Conservation (phyloP, 192 early-diverging fungal genomes). For the Backusella tuberculispora region DNA sequence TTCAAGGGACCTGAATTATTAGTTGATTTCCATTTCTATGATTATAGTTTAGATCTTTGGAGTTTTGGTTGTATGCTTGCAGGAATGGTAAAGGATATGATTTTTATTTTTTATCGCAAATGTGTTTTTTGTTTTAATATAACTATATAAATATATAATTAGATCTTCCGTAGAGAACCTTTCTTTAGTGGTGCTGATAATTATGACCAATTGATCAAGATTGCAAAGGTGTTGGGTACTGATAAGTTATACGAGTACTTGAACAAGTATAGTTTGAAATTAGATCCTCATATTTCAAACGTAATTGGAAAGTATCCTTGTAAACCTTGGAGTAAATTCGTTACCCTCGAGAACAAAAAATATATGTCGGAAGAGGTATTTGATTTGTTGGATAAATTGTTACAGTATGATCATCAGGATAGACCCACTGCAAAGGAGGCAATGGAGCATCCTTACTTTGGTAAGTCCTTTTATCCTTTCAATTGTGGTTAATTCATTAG, state of each 20-base stretch:
- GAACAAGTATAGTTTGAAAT: constrained; percentile 92
- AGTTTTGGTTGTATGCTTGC: constrained; percentile 99
- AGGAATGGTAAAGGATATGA: constrained; percentile 76
- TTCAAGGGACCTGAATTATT: constrained; percentile 99
- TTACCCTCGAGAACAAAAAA: constrained; percentile 79
- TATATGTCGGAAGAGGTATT: constrained; percentile 83
- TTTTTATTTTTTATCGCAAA: too few relatives aligned
- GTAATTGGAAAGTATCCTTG: constrained; percentile 78
- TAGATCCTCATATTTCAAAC: constrained; percentile 88
- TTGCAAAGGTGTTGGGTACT: constrained; percentile 96
- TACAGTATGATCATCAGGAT: constrained; percentile 92
- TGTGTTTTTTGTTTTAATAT: too few relatives aligned
- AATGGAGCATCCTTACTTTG: constrained; percentile 85
- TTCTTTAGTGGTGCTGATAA: constrained; percentile 99
- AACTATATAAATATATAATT: background rate
- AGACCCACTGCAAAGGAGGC: constrained; percentile 85
- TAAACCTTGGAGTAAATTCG: constrained; percentile 87
- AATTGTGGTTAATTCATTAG: too few relatives aligned
- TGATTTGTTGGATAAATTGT: constrained; percentile 87
- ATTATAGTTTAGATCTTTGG: constrained; percentile 99
- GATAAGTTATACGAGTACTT: constrained; percentile 91
- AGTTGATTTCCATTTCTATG: constrained; percentile 97
- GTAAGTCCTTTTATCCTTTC: background rate
- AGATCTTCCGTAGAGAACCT: constrained; percentile 98
- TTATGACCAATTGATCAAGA: constrained; percentile 98